Evolutionary conservation across 768 basidiomycete genomes (phyloP).

Genomic region (Suillus plorans): DNA sequence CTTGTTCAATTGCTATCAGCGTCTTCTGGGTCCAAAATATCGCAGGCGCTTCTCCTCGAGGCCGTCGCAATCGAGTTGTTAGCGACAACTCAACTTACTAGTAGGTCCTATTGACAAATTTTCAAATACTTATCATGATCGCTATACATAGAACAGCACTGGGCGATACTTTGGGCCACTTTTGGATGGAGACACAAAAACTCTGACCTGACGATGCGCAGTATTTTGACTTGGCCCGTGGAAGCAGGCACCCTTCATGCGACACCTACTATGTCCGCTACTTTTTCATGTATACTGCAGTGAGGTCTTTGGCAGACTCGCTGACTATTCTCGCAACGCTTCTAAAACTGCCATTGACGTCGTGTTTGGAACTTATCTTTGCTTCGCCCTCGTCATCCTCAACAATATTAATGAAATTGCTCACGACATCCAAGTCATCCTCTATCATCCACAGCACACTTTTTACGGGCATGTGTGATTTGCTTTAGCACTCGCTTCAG

Average conservation of each 20-base stretch:
- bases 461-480: no score
- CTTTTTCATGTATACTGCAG: conserved; percentile 35
- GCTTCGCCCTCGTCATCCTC: conserved; percentile 11
- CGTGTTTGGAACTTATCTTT: no score
- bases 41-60: background rate
- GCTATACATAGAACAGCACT: background rate
- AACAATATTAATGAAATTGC: conserved; percentile 46
- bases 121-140: background rate
- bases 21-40: background rate
- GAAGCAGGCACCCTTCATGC: conserved; percentile 27
- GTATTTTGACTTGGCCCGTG: conserved; percentile 43
- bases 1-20: background rate
- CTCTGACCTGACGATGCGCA: conserved; percentile 37
- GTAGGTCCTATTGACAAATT: background rate
- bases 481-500: conserved; percentile 15
- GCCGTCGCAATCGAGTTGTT: background rate
- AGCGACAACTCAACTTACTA: background rate
- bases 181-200: background rate
- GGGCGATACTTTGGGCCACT: background rate
- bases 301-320: conserved; percentile 36
- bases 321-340: conserved; percentile 36
- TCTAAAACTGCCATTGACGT: conserved; percentile 40
- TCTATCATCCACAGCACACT: conserved; percentile 27
- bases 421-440: conserved; percentile 36
- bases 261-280: conserved; percentile 41